These are phyloP conservation scores for Colletotrichum tamarilloi DNA, from an alignment of 2,329 filamentous ascomycete species.

Conservation along the genomic window DNA sequence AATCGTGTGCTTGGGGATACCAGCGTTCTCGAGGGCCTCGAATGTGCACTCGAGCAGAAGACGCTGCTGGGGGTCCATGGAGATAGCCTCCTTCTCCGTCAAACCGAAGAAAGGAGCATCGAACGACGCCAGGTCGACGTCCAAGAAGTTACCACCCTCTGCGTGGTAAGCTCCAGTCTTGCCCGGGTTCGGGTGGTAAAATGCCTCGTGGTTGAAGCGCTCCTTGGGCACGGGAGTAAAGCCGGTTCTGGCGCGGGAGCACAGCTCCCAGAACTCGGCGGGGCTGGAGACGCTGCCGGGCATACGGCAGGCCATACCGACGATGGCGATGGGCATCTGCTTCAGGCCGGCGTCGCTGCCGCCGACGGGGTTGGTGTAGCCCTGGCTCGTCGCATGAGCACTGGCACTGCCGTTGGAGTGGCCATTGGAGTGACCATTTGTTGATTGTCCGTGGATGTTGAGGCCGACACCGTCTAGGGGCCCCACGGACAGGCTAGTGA, in stretches of 20 bases:
- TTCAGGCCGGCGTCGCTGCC: slow-evolving; percentile 38
- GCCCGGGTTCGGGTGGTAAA: slow-evolving; percentile 55
- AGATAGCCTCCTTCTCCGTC: slow-evolving; percentile 60
- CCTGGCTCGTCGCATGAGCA: slow-evolving; percentile 18
- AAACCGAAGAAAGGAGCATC: slow-evolving; percentile 65
- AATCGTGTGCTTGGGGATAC: slow-evolving; percentile 58
- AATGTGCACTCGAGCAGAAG: slow-evolving; percentile 64
- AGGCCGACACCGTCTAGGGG: slow-evolving; percentile 33
- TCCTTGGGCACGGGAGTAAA: slow-evolving; percentile 56
- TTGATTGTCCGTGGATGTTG: slow-evolving; percentile 28
- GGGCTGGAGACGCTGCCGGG: slow-evolving; percentile 55
- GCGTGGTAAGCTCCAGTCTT: slow-evolving; percentile 47
- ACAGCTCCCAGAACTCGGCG: slow-evolving; percentile 58
- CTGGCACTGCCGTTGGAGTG: slow-evolving; percentile 30
- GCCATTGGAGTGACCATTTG: slow-evolving; percentile 37
- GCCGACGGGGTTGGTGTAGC: slow-evolving; percentile 27
- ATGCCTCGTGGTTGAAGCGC: slow-evolving; percentile 57
- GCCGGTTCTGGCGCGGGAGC: slow-evolving; percentile 52
- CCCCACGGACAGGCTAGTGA: slow-evolving; percentile 34
- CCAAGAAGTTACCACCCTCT: slow-evolving; percentile 54
- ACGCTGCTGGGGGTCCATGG: slow-evolving; percentile 67
- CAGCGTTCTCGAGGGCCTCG: slow-evolving; percentile 65
- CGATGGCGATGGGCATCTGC: slow-evolving; percentile 56
- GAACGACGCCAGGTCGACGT: slow-evolving; percentile 57
- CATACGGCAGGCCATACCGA: slow-evolving; percentile 60